Evolutionary conservation across 352 stramenopile genomes (phyloP), one percentile per base, ranked within the genome.

Genomic region (Phytopythium oedochilum): DNA sequence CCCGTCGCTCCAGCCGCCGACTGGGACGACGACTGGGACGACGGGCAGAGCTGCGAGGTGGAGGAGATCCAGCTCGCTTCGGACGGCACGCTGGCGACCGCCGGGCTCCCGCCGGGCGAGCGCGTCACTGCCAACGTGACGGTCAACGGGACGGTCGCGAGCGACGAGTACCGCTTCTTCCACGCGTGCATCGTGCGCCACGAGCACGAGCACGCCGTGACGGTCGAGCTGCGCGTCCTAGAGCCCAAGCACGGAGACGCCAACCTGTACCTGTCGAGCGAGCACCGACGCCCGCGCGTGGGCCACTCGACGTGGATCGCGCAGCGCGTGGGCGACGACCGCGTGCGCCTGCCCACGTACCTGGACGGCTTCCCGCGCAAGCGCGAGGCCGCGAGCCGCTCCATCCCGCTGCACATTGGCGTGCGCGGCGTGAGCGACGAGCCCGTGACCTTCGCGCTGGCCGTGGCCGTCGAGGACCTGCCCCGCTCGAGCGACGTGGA

Each of bases 131-230:
- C 83, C 39, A 87, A 91, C 49, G 72, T 71, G 59, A 87, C 79
- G 20, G 78, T 92, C 38, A 88, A 84, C 53, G 79, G 73, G 20
- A 71, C 66, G 4, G 77, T 94, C 28, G 34, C 49, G 5, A 50
- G 64, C 15, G 77, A 84, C 26, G 64, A 63, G 31, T 88, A 85
- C 53, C 70, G 75, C 31, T 94, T 81, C 45, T 92, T 86, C 57
- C 81, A 94, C 40, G 29, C 91, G 11, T 93, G 79, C 55, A 75
- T 94, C 32, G 46, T 73, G 44, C 78, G 83, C 22, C 83, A 94
- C 53, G 70, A 87, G 26, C 83, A 92, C 59, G 79, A 94, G 51
- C 83, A 94, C 58, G 62, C 76, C 32, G 79, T 92, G 56, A 74
- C 82, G 25, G 63, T 92, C n/a, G 64, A 85, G 60, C 53, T 93